phyloP scores from a whole-genome alignment of 2,329 filamentous ascomycete species.

The Clarireedia monteithiana region DNA sequence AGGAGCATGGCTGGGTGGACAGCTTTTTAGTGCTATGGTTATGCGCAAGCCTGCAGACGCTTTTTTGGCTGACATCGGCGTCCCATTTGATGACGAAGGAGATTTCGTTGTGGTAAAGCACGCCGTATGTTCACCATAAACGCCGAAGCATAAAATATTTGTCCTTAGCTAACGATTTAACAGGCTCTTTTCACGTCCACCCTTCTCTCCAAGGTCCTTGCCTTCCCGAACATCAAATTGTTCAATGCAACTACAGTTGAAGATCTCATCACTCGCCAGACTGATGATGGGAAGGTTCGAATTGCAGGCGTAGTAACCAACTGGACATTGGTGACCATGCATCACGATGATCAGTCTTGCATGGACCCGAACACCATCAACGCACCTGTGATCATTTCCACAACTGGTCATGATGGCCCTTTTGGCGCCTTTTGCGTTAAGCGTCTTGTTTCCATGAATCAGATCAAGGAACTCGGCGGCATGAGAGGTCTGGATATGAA shows the following conservation, averaged over 20 bases:
- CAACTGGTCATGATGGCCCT: slow-evolving; percentile 83
- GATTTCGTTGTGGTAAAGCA: slow-evolving; percentile 91
- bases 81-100: slow-evolving; percentile 82
- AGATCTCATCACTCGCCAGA: slow-evolving; percentile 77
- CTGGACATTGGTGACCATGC: slow-evolving; percentile 86
- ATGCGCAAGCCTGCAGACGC: slow-evolving; percentile 88
- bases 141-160: too few relatives aligned
- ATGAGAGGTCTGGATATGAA: slow-evolving; percentile 96
- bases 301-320: slow-evolving; percentile 90
- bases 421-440: slow-evolving; percentile 90
- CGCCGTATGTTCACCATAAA: slow-evolving; percentile 38
- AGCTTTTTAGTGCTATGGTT: slow-evolving; percentile 92
- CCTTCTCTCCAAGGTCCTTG: slow-evolving; percentile 72
- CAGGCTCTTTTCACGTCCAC: slow-evolving; percentile 80
- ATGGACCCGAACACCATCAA: slow-evolving; percentile 99
- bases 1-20: slow-evolving; percentile 86
- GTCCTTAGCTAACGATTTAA: neutral
- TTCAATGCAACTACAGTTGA: slow-evolving; percentile 94
- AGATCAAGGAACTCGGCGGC: slow-evolving; percentile 74
- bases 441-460: slow-evolving; percentile 81
- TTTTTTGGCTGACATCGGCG: slow-evolving; percentile 73
- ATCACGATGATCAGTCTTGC: slow-evolving; percentile 85
- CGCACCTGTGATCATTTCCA: slow-evolving; percentile 78
- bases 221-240: slow-evolving; percentile 87
- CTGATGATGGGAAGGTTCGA: slow-evolving; percentile 47